These are phyloP conservation scores for Dictyostelium citrinum DNA, from an alignment of 78 protist species.

Conservation along the genomic window DNA sequence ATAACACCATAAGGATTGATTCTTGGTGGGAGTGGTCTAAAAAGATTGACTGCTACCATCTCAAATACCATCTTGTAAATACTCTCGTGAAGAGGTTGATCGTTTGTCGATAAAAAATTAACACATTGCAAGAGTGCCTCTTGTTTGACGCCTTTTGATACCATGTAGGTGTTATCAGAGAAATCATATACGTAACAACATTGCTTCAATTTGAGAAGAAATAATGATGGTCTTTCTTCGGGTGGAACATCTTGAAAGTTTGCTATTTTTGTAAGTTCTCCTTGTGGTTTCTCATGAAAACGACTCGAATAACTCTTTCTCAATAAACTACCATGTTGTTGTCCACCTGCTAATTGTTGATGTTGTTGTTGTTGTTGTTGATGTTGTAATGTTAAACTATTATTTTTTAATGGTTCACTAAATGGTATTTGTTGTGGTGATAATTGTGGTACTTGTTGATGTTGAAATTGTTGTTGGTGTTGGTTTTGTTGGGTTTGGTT, in stretches of 20 bases:
- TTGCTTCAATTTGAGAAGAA: conserved; percentile 84
- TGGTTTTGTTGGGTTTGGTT: neutral
- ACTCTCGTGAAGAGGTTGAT: conserved; percentile 77
- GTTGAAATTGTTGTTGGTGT: neutral
- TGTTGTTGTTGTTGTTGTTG: neutral
- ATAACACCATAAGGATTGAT: conserved; percentile 81
- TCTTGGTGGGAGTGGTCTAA: conserved; percentile 90
- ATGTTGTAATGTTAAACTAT: neutral
- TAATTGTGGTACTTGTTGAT: conserved; percentile 23
- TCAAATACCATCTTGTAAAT: conserved; percentile 83
- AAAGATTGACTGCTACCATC: conserved; percentile 92
- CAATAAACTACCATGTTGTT: conserved; percentile 12
- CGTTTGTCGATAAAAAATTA: conserved; percentile 82
- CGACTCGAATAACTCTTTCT: conserved; percentile 53
- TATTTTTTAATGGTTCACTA: neutral
- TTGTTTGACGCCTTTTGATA: conserved; percentile 86
- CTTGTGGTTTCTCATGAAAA: conserved; percentile 62
- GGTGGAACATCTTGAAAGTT: conserved; percentile 69
- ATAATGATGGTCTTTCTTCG: conserved; percentile 85
- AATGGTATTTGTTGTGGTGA: conserved; percentile 22
- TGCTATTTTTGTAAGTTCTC: conserved; percentile 55
- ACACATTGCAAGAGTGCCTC: conserved; percentile 89
- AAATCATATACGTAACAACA: conserved; percentile 90
- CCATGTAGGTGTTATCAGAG: conserved; percentile 60
- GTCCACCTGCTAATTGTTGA: neutral